Percentiles rank a stretch among this genome's conserved stretches.
Conservation (phyloP, 805 yeast species). For the Danielia reshetovae region DNA sequence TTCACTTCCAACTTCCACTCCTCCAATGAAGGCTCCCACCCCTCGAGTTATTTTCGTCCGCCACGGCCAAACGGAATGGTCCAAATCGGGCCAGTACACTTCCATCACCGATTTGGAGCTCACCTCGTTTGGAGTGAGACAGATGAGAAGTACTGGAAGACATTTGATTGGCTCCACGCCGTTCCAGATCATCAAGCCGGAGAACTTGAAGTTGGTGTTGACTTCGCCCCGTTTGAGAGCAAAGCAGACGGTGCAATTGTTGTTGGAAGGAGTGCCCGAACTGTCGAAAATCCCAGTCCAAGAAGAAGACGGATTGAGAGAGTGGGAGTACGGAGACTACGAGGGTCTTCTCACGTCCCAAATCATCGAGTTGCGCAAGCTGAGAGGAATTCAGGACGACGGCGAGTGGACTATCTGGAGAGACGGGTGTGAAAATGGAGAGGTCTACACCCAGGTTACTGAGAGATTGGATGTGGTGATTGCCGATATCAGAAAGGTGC, state of each 20-base stretch:
- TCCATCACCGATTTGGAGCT: constrained; percentile 78
- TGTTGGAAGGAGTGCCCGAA: constrained; percentile 48
- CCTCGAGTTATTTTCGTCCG: constrained; percentile 73
- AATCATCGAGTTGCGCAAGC: constrained; percentile 55
- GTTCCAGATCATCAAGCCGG: constrained; percentile 57
- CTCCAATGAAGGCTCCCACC: constrained; percentile 21
- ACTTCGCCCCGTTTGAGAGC: constrained; percentile 85
- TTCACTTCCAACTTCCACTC: background rate
- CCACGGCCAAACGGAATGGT: constrained; percentile 95
- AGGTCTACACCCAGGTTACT: constrained; percentile 60
- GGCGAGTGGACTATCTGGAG: constrained; percentile 77
- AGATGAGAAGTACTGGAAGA: constrained; percentile 71
- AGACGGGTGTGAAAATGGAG: constrained; percentile 94
- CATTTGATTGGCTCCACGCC: constrained; percentile 57
- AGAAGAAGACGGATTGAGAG: constrained; percentile 68
- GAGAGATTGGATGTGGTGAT: constrained; percentile 70
- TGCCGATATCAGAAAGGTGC: constrained; percentile 57
- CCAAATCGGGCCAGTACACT: constrained; percentile 88
- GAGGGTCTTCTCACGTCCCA: constrained; percentile 76
- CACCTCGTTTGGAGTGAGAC: constrained; percentile 72
- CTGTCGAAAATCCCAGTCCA: constrained; percentile 39
- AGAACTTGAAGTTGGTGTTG: constrained; percentile 57
- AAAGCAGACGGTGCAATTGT: constrained; percentile 62
- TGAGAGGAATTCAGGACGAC: constrained; percentile 51
- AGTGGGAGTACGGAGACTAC: constrained; percentile 96